A percentile compares a stretch with the other conserved stretches of the same genome.
These are phyloP conservation scores for Lolium multiflorum DNA, from an alignment of 176 grass and related monocot genomes.

Conservation along the genomic window DNA sequence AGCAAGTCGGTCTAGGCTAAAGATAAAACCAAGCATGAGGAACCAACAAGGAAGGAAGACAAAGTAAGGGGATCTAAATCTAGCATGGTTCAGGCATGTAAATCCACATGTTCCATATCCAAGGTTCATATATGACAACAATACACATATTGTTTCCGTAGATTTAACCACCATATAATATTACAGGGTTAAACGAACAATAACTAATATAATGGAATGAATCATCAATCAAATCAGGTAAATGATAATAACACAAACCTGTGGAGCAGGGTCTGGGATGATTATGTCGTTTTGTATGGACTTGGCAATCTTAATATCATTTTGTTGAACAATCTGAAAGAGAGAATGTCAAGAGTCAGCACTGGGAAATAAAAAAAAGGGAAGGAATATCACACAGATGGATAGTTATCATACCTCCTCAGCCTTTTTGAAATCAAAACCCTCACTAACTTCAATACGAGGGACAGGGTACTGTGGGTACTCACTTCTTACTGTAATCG, in stretches of 20 bases:
- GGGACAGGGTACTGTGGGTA: not conserved
- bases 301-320: not conserved
- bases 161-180: conserved; percentile 8
- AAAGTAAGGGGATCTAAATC: conserved; percentile 8
- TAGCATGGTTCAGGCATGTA: not conserved
- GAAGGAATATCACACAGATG: conserved; percentile 1
- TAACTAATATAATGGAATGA: conserved; percentile 9
- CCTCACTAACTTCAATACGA: not conserved
- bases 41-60: not conserved
- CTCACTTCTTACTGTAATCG: not conserved
- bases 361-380: not conserved
- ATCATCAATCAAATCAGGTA: not conserved
- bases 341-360: conserved; percentile 6
- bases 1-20: conserved; percentile 22
- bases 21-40: not conserved
- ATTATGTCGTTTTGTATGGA: conserved; percentile 12
- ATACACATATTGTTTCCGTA: conserved; percentile 10
- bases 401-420: not conserved
- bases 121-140: conserved; percentile 1
- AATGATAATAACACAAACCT: not conserved
- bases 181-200: not conserved
- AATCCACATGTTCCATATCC: not conserved
- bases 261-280: conserved; percentile 9
- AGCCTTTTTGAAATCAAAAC: not conserved
- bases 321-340: not conserved